Evolutionary conservation across 108 stramenopile genomes (phyloP).

Genomic region (Nannochloropsis gaditana): DNA sequence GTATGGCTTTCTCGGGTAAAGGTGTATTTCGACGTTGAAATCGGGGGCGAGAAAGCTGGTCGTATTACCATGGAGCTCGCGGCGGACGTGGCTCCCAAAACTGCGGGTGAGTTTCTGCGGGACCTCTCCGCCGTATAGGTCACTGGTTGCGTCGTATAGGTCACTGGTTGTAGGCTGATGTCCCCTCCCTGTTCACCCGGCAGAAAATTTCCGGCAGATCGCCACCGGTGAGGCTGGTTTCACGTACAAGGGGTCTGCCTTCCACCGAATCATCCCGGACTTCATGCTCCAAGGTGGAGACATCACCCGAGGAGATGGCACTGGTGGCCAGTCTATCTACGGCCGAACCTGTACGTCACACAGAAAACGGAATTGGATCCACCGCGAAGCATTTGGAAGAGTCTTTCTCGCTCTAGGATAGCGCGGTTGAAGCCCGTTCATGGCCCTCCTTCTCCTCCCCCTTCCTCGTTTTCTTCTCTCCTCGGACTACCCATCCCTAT

Average conservation of each 20-base stretch:
- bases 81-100: slow-evolving; percentile 82
- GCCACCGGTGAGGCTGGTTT: slow-evolving; percentile 8
- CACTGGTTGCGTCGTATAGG: too few relatives aligned
- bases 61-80: slow-evolving; percentile 79
- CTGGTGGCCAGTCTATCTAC: slow-evolving; percentile 72
- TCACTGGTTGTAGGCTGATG: too few relatives aligned
- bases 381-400: slow-evolving; percentile 32
- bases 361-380: slow-evolving; percentile 56
- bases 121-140: too few relatives aligned
- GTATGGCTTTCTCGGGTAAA: neutral
- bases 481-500: too few relatives aligned
- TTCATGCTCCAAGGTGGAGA: slow-evolving; percentile 86
- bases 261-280: slow-evolving; percentile 91
- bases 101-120: slow-evolving; percentile 64
- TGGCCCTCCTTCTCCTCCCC: too few relatives aligned
- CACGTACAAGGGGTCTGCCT: slow-evolving; percentile 75
- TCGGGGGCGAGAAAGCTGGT: slow-evolving; percentile 66
- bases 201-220: neutral
- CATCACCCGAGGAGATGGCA: slow-evolving; percentile 84
- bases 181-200: neutral
- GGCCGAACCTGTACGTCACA: slow-evolving; percentile 39
- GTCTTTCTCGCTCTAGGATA: too few relatives aligned
- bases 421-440: too few relatives aligned
- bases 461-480: too few relatives aligned
- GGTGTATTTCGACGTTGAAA: slow-evolving; percentile 56